Base-by-base conservation (phyloP, 176 grass and related monocot genomes). In the Secale cereale region DNA sequence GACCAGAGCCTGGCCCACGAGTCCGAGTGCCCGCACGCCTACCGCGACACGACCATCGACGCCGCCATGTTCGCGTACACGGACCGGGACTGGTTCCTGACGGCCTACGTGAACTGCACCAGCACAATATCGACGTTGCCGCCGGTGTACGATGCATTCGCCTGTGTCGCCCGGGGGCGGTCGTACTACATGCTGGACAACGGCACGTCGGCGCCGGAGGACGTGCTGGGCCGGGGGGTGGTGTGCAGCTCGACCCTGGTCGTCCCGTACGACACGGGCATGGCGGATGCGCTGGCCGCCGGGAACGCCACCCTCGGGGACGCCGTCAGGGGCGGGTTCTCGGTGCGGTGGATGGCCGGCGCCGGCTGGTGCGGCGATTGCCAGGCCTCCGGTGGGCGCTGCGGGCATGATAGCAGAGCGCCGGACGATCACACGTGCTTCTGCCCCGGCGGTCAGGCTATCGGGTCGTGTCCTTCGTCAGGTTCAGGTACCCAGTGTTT, bases 311-410 rank as follows among this genome's bases (percentile, higher is more conserved):
- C 12, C n/a, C 56, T 87, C 3, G 39, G 22, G 2, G 52, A 59
- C 5, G 84, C 32, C 12, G 31, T 94, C 0, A 40, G 8, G 2
- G 72, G 32, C 1, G 92, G 92, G 1, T 94, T 91, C 78, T 27
- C 68, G 22, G 36, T 83, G 81, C 6, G 20, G 39, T 91, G 87
- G 89, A 87, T 16, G 50, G 74, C 27, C 3, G 89, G 92, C 13
- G 16, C 3, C 1, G 84, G 39, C 65, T 91, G 89, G 89, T 89
- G 89, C 72, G 48, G 59, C 13, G 87, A 83, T 1, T 94, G 81
- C 32, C 4, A 30, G 39, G 5, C 1, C 39, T 89, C 92, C 1
- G 89, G 94, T 17, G 91, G 94, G 17, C 4, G 15, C 5, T 93
- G 94, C 76, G 87, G 94, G 3, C 71, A 74, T 31, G 77, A 74